phyloP scores from a whole-genome alignment of 257 asterid genomes.

The Penstemon eatonii region DNA sequence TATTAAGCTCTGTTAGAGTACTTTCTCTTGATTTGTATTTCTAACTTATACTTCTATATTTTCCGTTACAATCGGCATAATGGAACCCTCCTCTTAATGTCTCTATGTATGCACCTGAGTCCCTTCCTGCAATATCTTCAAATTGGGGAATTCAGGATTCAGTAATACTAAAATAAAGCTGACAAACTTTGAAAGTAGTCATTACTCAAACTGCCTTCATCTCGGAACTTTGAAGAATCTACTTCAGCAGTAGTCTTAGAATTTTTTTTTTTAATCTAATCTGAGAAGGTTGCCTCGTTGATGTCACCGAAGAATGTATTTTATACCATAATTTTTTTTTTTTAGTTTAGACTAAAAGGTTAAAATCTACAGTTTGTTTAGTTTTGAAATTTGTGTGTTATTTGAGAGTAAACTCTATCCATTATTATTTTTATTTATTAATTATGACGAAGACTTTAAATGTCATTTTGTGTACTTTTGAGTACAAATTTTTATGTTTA shows the following conservation, averaged over 20 bases:
- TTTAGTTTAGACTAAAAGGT: too few species aligned
- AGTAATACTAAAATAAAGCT: neutral
- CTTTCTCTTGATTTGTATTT: neutral
- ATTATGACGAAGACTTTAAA: too few species aligned
- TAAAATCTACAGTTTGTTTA: too few species aligned
- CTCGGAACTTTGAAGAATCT: neutral
- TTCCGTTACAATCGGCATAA: too few species aligned
- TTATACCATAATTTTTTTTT: neutral
- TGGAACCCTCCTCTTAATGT: neutral
- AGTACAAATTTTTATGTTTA: too few species aligned
- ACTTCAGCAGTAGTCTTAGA: neutral
- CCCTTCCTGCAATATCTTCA: neutral
- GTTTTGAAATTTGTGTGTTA: too few species aligned
- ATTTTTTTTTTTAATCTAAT: neutral
- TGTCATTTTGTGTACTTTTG: too few species aligned
- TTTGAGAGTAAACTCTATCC: neutral
- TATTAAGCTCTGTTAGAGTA: neutral
- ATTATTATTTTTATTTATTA: neutral
- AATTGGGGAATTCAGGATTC: neutral
- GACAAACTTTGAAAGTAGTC: neutral
- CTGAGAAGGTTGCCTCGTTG: neutral
- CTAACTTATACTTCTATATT: neutral
- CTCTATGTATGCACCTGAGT: neutral
- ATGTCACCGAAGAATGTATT: neutral
- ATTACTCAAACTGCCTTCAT: neutral